Evolutionary conservation across 2,329 filamentous ascomycete genomes (phyloP).

Genomic region (Sporothrix pallida): DNA sequence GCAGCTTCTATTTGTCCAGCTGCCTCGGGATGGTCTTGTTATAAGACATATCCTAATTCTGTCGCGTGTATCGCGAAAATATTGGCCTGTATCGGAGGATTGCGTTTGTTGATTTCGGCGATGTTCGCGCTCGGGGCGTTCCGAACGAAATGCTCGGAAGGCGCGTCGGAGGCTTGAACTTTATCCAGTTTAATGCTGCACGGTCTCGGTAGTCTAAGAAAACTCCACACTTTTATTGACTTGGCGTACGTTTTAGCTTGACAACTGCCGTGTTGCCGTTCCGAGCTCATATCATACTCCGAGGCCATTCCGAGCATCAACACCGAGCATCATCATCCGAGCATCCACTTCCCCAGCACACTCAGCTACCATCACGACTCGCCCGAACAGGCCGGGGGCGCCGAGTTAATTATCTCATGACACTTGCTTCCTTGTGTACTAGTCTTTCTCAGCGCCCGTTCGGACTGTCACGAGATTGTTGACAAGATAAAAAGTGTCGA

Average conservation of each 20-base stretch:
- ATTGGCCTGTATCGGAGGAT: background rate
- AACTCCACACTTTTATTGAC: background rate
- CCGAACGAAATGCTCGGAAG: background rate
- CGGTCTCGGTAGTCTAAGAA: background rate
- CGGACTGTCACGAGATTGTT: background rate
- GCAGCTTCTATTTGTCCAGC: background rate
- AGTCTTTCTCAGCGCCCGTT: background rate
- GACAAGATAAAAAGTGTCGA: background rate
- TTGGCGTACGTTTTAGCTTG: background rate
- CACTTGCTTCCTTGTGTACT: background rate
- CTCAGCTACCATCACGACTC: background rate
- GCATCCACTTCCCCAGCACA: background rate
- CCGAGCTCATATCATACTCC: background rate
- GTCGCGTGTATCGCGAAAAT: background rate
- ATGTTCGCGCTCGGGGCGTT: background rate
- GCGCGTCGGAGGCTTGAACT: too few species aligned
- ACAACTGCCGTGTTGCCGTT: background rate
- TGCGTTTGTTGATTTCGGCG: background rate
- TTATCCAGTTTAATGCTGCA: too few species aligned
- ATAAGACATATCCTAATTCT: background rate
- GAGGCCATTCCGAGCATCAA: background rate
- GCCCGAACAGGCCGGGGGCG: background rate
- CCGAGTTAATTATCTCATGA: background rate
- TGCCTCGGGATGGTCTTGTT: slow-evolving; percentile 7
- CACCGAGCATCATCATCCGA: background rate